phyloP scores from a whole-genome alignment of 2,329 filamentous ascomycete genomes.

The Cercospora berteroae region DNA sequence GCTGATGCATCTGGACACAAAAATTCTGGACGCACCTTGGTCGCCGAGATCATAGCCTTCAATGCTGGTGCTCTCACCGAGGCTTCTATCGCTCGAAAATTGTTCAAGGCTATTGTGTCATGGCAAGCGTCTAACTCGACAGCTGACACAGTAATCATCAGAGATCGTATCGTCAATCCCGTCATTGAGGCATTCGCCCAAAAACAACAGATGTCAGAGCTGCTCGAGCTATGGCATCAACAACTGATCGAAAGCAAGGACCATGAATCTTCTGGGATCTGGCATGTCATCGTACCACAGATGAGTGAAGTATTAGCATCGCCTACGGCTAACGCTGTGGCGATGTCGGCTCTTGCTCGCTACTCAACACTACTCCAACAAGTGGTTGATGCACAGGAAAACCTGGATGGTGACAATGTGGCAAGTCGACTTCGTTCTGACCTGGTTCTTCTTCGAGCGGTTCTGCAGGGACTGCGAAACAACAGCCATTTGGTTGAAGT shows the following conservation, averaged over 20 bases:
- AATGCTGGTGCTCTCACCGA: constrained; percentile 49
- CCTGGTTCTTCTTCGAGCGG: constrained; percentile 10
- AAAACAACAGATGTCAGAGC: constrained; percentile 30
- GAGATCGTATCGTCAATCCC: constrained; percentile 27
- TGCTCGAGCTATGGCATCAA: constrained; percentile 34
- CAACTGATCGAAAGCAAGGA: constrained; percentile 25
- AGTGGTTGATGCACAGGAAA: neutral
- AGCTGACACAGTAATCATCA: constrained; percentile 1
- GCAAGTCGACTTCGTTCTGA: neutral
- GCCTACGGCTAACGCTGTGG: neutral
- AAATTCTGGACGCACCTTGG: constrained; percentile 37
- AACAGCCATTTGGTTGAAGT: neutral
- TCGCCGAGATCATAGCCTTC: constrained; percentile 46
- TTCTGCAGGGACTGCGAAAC: constrained; percentile 9
- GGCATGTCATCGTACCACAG: neutral
- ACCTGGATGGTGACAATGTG: neutral
- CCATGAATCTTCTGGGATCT: neutral
- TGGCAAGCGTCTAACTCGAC: neutral
- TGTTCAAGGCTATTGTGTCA: constrained; percentile 8
- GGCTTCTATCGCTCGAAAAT: constrained; percentile 4
- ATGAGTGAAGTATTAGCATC: constrained; percentile 3
- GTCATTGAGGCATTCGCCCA: constrained; percentile 35
- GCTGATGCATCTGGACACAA: constrained; percentile 27
- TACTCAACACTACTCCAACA: neutral
- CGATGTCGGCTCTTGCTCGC: neutral